Base-by-base conservation (phyloP, 352 stramenopile species). In the Globisporangium spinosum region DNA sequence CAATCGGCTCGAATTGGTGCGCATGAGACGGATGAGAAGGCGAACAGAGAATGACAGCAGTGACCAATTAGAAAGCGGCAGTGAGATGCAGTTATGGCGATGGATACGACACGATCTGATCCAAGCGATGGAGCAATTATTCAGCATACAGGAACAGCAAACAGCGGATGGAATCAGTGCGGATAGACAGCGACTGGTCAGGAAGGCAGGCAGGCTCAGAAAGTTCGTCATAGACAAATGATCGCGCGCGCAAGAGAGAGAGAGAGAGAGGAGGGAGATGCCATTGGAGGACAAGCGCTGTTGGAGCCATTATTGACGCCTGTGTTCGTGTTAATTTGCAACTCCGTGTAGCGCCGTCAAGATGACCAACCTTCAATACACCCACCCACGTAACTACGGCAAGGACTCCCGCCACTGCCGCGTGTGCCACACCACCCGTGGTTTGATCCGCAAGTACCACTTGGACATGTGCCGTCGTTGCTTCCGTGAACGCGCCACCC, bases 401-500 rank as follows among this genome's bases (percentile, higher is more conserved):
- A 95, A 95, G 82, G 87, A 95, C 83, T 95, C 87, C 75, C 86
- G 85, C 71, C 87, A 94, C 83, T 95, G 91, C 87, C 90, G 90
- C 70, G 85, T 93, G 71, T 97, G 91, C 85, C 84, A 94, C 73
- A 96, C 89, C 58, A 95, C 90, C 63, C 85, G 87, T 85, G 91
- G 90, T 80, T 74, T 98, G 64, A 98, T 98, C 83, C 87, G 93
- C 79, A 98, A 98, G 87, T 98, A 98, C 82, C 78, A 93, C 77
- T 77, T 98, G 71, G 95, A 97, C 81, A 98, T 98, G 87, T 98
- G 95, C 90, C 91, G 95, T 80, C 94, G 96, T 70, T 98, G 95
- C 87, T 98, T 98, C 89, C 87, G 94, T 64, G 90, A 98, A 78
- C 90, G 94, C 77, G 94, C 94, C 74, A 94, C 79, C 67, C 84